Conservation (phyloP, 345 rosid species). For the Populus euphratica region DNA sequence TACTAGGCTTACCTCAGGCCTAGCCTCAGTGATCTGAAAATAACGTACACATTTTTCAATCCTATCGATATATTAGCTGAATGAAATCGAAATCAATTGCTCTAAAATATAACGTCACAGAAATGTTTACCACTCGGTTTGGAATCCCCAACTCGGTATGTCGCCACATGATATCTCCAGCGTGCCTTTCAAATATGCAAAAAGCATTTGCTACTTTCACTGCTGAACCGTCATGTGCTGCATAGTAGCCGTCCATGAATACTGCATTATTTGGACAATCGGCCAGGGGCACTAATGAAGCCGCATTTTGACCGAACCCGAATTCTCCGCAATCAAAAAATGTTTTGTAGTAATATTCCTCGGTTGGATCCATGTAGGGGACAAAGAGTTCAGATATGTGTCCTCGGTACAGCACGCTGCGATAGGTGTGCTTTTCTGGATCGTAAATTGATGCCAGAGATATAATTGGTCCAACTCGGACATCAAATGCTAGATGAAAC, state of each 20-base stretch:
- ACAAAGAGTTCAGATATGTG: constrained; percentile 51
- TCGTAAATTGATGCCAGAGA: constrained; percentile 53
- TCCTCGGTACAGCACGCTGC: constrained; percentile 48
- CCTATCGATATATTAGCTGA: not conserved
- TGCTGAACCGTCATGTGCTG: constrained; percentile 42
- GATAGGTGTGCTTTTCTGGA: constrained; percentile 28
- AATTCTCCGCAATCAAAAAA: constrained; percentile 48
- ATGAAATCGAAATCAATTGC: not conserved
- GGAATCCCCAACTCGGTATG: constrained; percentile 32
- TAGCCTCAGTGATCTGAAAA: constrained; percentile 45
- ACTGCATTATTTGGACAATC: constrained; percentile 56
- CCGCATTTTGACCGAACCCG: constrained; percentile 44
- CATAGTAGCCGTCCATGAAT: constrained; percentile 40
- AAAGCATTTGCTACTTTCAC: constrained; percentile 29
- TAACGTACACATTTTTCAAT: not conserved
- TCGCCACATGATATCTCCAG: constrained; percentile 52
- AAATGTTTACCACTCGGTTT: constrained; percentile 3
- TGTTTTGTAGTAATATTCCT: constrained; percentile 40
- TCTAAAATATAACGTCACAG: not conserved
- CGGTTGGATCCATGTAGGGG: constrained; percentile 49
- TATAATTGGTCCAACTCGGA: constrained; percentile 42
- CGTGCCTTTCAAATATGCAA: constrained; percentile 55
- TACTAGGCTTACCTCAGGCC: constrained; percentile 51
- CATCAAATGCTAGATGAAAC: constrained; percentile 51
- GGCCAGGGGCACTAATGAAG: constrained; percentile 36